Conservation (phyloP, 2,329 filamentous ascomycete species). For the Penicillium sp. region DNA sequence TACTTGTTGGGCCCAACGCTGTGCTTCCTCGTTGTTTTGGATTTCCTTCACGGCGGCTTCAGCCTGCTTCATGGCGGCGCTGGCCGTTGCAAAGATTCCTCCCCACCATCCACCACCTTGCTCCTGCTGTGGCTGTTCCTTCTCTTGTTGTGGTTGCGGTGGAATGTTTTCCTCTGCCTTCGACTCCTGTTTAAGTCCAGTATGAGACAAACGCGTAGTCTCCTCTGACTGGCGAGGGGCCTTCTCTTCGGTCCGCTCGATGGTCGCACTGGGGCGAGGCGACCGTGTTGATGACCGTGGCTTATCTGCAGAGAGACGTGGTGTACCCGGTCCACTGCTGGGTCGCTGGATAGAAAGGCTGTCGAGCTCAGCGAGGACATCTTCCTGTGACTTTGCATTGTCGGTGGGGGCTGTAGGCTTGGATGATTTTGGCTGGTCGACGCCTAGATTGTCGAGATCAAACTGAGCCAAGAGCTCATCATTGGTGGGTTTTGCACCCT, state of each 20-base stretch:
- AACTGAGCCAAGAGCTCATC: slow-evolving; percentile 54
- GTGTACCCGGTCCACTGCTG: slow-evolving; percentile 75
- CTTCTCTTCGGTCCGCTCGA: slow-evolving; percentile 65
- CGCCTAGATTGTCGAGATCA: slow-evolving; percentile 50
- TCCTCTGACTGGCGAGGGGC: slow-evolving; percentile 71
- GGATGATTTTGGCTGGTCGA: slow-evolving; percentile 34
- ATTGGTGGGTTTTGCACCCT: slow-evolving; percentile 43
- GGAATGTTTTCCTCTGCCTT: slow-evolving; percentile 44
- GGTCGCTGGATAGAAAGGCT: slow-evolving; percentile 72
- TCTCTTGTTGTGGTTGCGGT: slow-evolving; percentile 29
- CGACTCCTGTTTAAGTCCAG: slow-evolving; percentile 63
- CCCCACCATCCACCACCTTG: slow-evolving; percentile 84
- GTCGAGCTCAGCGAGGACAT: slow-evolving; percentile 86
- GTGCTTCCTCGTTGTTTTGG: slow-evolving; percentile 92
- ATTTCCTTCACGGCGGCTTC: slow-evolving; percentile 93
- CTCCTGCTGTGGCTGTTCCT: slow-evolving; percentile 40
- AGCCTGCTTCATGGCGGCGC: slow-evolving; percentile 76
- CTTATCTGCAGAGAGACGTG: slow-evolving; percentile 59
- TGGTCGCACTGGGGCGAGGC: slow-evolving; percentile 55
- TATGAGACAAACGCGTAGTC: slow-evolving; percentile 69
- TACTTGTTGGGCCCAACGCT: slow-evolving; percentile 93
- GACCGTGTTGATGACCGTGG: slow-evolving; percentile 54
- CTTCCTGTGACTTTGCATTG: slow-evolving; percentile 56
- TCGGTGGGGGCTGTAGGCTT: slow-evolving; percentile 27
- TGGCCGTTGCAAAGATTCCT: slow-evolving; percentile 77